A percentile compares a stretch with the other conserved stretches of the same genome.
These are phyloP conservation scores for Coix lacrymajobi DNA, from an alignment of 176 grass and related monocot genomes.

Conservation along the genomic window DNA sequence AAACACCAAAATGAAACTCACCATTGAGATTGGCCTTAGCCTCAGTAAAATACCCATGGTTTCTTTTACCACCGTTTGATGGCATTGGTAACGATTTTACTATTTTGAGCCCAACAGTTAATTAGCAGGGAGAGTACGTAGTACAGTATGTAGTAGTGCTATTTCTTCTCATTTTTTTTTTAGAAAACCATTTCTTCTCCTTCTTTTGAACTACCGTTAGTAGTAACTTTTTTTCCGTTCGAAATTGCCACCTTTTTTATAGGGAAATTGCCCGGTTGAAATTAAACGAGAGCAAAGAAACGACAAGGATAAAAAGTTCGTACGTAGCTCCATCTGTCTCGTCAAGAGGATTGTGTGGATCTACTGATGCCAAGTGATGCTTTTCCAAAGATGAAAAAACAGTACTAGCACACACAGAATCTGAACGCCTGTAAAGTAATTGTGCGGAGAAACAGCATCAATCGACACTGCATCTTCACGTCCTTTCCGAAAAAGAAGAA, in stretches of 20 bases:
- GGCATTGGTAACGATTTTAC: not conserved
- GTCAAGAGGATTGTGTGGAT: constrained; percentile 3
- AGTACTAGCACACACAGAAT: not conserved
- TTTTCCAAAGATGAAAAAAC: not conserved
- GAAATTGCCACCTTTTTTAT: not conserved
- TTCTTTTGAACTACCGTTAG: not conserved
- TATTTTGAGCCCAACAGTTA: not conserved
- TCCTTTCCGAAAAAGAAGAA: not conserved
- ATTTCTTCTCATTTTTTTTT: not conserved
- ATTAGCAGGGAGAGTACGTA: not conserved
- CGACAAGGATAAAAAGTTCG: not conserved
- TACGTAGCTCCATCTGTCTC: not conserved
- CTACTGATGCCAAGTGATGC: not conserved
- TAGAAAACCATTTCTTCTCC: not conserved
- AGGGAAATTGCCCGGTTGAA: not conserved
- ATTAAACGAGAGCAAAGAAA: not conserved
- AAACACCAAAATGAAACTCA: no score
- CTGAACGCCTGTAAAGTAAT: not conserved
- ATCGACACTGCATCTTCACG: not conserved
- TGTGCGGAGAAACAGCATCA: not conserved
- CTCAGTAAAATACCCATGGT: no score
- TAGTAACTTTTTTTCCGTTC: not conserved
- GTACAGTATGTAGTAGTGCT: no score
- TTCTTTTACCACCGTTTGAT: not conserved
- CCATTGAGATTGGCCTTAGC: no score